A percentile compares a stretch with the other conserved stretches of the same genome.
These are phyloP conservation scores for Candida taoyuanica DNA, from an alignment of 805 yeast species.

Conservation along the genomic window DNA sequence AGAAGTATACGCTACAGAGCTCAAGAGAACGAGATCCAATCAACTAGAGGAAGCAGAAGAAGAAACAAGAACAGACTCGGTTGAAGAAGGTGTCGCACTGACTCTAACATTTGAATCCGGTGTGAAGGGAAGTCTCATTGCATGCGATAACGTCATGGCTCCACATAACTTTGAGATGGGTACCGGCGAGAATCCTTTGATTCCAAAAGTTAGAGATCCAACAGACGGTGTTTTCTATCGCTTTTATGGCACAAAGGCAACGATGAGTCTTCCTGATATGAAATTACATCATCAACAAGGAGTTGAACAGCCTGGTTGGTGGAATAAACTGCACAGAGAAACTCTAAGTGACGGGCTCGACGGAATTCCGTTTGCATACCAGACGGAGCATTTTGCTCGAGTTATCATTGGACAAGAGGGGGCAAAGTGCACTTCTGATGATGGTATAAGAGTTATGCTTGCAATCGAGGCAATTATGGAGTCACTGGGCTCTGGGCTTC, in stretches of 20 bases:
- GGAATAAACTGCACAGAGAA: constrained; percentile 11
- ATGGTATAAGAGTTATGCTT: constrained; percentile 17
- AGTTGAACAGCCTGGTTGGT: constrained; percentile 15
- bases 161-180: constrained; percentile 23
- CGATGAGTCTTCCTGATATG: constrained; percentile 16
- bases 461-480: constrained; percentile 16
- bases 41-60: constrained; percentile 1
- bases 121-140: constrained; percentile 15
- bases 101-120: constrained; percentile 14
- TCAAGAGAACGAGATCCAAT: constrained; percentile 13
- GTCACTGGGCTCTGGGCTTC: constrained; percentile 11
- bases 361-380: constrained; percentile 17
- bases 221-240: constrained; percentile 19
- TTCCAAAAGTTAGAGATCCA: constrained; percentile 7
- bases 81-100: constrained; percentile 20
- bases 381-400: constrained; percentile 16
- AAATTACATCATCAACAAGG: constrained; percentile 15
- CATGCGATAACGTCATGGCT: constrained; percentile 18
- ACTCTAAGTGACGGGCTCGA: constrained; percentile 3
- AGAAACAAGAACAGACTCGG: constrained; percentile 12
- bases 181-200: constrained; percentile 21
- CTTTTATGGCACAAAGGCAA: constrained; percentile 17
- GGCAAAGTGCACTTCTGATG: constrained; percentile 14
- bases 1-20: constrained; percentile 15
- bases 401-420: constrained; percentile 11